Percentiles rank a stretch among this genome's conserved stretches.
These are phyloP conservation scores for Lecanicillium sp. DNA, from an alignment of 2,329 filamentous ascomycete genomes.

Conservation along the genomic window DNA sequence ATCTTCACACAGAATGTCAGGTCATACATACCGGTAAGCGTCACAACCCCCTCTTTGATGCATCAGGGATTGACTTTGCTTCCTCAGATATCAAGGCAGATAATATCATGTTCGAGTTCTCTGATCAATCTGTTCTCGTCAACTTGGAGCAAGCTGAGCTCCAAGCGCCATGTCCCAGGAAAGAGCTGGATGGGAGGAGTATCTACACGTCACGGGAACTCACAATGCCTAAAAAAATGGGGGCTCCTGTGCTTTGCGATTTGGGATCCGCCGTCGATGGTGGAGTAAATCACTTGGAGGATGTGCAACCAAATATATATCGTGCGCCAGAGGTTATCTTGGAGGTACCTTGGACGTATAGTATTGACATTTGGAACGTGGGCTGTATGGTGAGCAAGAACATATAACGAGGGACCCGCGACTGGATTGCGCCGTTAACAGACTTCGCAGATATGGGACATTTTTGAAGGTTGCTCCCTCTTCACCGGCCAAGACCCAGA, in stretches of 20 bases:
- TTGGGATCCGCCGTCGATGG: constrained; percentile 40
- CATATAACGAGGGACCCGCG: not conserved
- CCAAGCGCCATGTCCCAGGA: constrained; percentile 30
- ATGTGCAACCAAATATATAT: constrained; percentile 36
- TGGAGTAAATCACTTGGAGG: constrained; percentile 27
- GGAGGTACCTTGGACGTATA: constrained; percentile 17
- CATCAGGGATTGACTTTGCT: too few relatives aligned
- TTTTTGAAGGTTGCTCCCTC: constrained; percentile 40
- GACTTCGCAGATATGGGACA: constrained; percentile 40
- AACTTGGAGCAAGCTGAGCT: constrained; percentile 31
- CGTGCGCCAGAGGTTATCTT: constrained; percentile 43
- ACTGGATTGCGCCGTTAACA: not conserved
- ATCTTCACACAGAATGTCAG: constrained; percentile 38
- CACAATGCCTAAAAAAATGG: constrained; percentile 24
- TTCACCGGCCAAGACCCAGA: constrained; percentile 37
- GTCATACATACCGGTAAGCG: constrained; percentile 40
- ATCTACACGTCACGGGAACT: constrained; percentile 38
- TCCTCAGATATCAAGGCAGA: not conserved
- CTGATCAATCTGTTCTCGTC: not conserved
- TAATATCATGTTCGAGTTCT: constrained; percentile 28
- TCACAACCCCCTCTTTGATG: too few relatives aligned
- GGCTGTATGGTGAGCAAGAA: constrained; percentile 41
- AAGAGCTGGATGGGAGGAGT: constrained; percentile 30
- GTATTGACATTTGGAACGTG: constrained; percentile 46
- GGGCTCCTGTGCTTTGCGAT: constrained; percentile 39